Percentiles rank a stretch among this genome's conserved stretches.
Conservation (phyloP, 2,329 filamentous ascomycete species). For the Alternaria gansuensis region DNA sequence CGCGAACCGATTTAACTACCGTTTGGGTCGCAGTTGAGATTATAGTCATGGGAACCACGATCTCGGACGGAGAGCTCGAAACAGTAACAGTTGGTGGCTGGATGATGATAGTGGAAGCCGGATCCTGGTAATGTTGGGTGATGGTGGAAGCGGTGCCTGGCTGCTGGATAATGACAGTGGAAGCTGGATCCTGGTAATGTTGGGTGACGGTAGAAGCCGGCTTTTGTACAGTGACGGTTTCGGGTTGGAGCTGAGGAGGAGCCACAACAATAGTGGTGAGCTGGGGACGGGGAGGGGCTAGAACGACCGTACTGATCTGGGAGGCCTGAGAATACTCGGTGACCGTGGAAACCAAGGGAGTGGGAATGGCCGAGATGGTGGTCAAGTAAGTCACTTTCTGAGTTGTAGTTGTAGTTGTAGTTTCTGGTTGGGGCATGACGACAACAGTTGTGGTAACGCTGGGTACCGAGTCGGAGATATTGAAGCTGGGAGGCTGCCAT, state of each 20-base stretch:
- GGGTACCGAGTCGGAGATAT: neutral
- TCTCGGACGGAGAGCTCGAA: neutral
- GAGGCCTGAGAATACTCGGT: neutral
- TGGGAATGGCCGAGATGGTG: neutral
- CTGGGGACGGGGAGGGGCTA: neutral
- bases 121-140: slow-evolving; percentile 3
- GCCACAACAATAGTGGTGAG: neutral
- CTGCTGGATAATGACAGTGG: neutral
- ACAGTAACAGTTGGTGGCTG: slow-evolving; percentile 9
- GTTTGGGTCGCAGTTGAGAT: slow-evolving; percentile 6
- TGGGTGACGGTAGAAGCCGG: slow-evolving; percentile 1
- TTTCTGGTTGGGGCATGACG: neutral
- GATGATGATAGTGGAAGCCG: slow-evolving; percentile 1
- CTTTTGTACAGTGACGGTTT: neutral
- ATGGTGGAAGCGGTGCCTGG: neutral
- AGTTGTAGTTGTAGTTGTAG: neutral
- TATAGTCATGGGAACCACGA: slow-evolving; percentile 3
- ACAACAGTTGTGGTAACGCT: slow-evolving; percentile 9
- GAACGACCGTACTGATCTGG: neutral
- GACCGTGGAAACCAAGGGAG: neutral
- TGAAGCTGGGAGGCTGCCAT: slow-evolving; percentile 7
- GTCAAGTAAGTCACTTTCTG: neutral
- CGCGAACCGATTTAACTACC: slow-evolving; percentile 4
- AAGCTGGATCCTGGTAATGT: slow-evolving; percentile 5
- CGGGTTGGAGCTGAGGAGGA: neutral